phyloP scores from a whole-genome alignment of 2,329 filamentous ascomycete genomes.

The Trichoderma sp. region DNA sequence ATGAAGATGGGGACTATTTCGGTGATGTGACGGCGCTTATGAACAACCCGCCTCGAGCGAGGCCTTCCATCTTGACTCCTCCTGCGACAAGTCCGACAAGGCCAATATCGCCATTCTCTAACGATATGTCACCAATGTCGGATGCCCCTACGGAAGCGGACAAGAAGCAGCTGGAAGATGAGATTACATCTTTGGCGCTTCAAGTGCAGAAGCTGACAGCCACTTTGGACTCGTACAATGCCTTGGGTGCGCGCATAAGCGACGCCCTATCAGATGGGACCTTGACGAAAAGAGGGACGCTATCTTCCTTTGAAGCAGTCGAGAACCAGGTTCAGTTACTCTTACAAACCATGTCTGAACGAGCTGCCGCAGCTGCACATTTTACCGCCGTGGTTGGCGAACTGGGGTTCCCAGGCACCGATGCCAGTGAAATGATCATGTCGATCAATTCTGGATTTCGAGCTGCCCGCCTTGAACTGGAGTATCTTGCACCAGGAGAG shows the following conservation, averaged over 20 bases:
- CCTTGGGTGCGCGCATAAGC: slow-evolving; percentile 43
- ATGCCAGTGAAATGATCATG: slow-evolving; percentile 51
- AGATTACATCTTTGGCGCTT: slow-evolving; percentile 51
- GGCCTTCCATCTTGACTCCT: slow-evolving; percentile 56
- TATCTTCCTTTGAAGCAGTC: slow-evolving; percentile 35
- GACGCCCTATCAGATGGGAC: slow-evolving; percentile 38
- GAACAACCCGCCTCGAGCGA: slow-evolving; percentile 52
- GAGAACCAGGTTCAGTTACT: slow-evolving; percentile 48
- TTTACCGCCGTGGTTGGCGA: slow-evolving; percentile 49
- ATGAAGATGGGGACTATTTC: slow-evolving; percentile 46
- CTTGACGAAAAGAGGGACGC: slow-evolving; percentile 9
- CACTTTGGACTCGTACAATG: slow-evolving; percentile 51
- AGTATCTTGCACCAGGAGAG: slow-evolving; percentile 63
- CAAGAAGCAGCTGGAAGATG: slow-evolving; percentile 46
- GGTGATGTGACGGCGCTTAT: slow-evolving; percentile 52
- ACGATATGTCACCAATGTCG: slow-evolving; percentile 24
- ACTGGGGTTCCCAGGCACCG: slow-evolving; percentile 54
- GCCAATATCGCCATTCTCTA: slow-evolving; percentile 43
- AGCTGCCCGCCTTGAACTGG: slow-evolving; percentile 60
- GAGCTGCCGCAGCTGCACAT: slow-evolving; percentile 48
- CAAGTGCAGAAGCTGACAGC: slow-evolving; percentile 52
- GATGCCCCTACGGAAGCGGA: slow-evolving; percentile 45
- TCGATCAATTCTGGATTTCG: slow-evolving; percentile 55
- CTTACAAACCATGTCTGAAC: slow-evolving; percentile 50
- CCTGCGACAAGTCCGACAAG: slow-evolving; percentile 55